Base-by-base conservation (phyloP, 192 early-diverging fungal species). In the Funneliformis geosporum region DNA sequence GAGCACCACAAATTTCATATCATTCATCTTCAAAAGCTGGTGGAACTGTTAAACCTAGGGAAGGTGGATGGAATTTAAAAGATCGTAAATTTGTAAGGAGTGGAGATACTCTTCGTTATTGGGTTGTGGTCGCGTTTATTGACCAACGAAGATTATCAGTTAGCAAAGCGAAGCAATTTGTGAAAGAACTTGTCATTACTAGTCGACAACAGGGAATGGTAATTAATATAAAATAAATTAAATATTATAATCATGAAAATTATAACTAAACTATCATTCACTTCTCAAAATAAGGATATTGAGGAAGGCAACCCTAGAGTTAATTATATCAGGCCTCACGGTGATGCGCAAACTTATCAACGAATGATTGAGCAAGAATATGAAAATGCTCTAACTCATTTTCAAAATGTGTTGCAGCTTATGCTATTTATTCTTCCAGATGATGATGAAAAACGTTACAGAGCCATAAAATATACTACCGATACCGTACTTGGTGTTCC, bases 51-150 rank as follows among this genome's bases (percentile, higher is more conserved):
- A 75, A 80, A 43, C 92, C 93, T 14, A 82, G 85, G 9, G 89
- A 88, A 80, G 96, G 97, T 33, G 91, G 92, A 12, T 98, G 97
- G 97, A 96, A 97, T 79, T 85, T 98, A 74, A 89, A 89, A 68
- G 94, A 93, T 80, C 92, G 92, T 83, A 90, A 90, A 76, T 93
- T 97, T 10, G 93, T 98, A 8, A 85, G 89, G 12, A 86, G 91
- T 10, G 96, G 95, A 42, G 90, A 88, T 2, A 88, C 88, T 21
- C 89, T 97, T 38, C 85, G 87, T n/a, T 92, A 91, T 47, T 96
- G 95, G 95, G 86, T 86, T 25, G 94, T 97, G 4, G 88, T 97
- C 8, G 90, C 92, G 23, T 94, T 97, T 79, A 91, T 88, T 21
- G 80, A 86, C 60, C 87, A 87, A 42, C 77, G 84, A 12, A 83